Percentiles rank a stretch among this genome's conserved stretches.
Evolutionary conservation across 306 rosid species (phyloP).

Genomic region (Spatholobus suberectus): DNA sequence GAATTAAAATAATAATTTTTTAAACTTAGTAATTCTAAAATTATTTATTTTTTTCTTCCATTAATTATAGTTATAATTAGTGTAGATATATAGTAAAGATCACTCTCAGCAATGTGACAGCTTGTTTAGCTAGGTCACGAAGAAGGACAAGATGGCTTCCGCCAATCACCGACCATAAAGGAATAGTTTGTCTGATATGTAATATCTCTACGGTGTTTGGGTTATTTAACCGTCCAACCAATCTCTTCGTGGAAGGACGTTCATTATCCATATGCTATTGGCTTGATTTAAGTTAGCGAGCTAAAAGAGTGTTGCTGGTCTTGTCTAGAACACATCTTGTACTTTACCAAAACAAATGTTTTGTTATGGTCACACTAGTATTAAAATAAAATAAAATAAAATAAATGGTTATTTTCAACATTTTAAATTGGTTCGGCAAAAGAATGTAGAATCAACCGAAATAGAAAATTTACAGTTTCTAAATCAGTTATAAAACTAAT

Average conservation of each 20-base stretch:
- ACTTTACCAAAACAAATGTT: neutral
- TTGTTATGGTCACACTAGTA: too few species aligned
- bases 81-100: neutral
- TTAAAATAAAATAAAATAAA: too few species aligned
- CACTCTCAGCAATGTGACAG: neutral
- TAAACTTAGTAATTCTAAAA: too few species aligned
- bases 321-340: neutral
- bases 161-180: constrained; percentile 58
- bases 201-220: neutral
- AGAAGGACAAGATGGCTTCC: neutral
- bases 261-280: constrained; percentile 27
- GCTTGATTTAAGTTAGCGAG: neutral
- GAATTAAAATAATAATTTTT: too few species aligned
- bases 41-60: too few species aligned
- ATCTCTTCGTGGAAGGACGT: constrained; percentile 28
- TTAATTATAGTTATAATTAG: too few species aligned
- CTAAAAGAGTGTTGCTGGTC: neutral
- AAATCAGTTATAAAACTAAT: too few species aligned
- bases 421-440: too few species aligned
- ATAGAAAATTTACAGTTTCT: too few species aligned
- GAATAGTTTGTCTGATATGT: constrained; percentile 32
- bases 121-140: neutral
- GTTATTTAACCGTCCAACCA: constrained; percentile 52
- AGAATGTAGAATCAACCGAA: too few species aligned
- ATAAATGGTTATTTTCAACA: too few species aligned